Evolutionary conservation across 2,329 filamentous ascomycete genomes (phyloP), one percentile per base, ranked within the genome.

Genomic region (Arthrinium phaeospermum): DNA sequence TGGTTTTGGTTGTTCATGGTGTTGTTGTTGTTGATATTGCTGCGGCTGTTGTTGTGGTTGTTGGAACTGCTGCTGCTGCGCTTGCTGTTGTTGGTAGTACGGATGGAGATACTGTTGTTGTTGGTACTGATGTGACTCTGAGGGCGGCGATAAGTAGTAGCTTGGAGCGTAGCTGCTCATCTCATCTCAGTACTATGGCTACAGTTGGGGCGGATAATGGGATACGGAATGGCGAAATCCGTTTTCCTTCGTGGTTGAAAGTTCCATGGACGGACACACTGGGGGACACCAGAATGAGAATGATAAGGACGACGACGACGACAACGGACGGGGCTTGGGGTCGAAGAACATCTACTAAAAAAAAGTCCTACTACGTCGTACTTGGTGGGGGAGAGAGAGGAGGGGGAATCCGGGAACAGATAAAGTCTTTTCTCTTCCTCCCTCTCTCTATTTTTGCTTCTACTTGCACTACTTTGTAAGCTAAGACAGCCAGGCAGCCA

Each of bases 121-220:
- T 16, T 68, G 64, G n/a, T 75, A 64, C 19, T 69, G 72, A n/a
- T 71, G 72, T 37, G 73, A 70, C 4, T 72, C 69, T 30, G 70
- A 68, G 24, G 70, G 73, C 37, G 68, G 61, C 67, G 51, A 47
- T 30, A 64, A 34, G 57, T 64, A 64, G 34, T 64, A 64, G 57
- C 57, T 64, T n/a, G 57, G 34, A 64, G 30, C 22, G 57, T 64
- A 64, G 57, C 19, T 41, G 57, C 34, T 64, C 57, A 64, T 64
- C 22, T 64, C 57, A 64, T 64, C 57, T 64, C 57, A 41, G 34
- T 64, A 41, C 57, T 64, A 41, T 14, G 57, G 57, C 57, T 64
- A 41, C 57, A 37, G 57, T 22, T 64, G 7, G 53, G 30, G 34
- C 53, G 19, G 19, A 16, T 7, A n/a, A 22, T 64, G 41, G 57